A percentile compares a stretch with the other conserved stretches of the same genome.
Conservation (phyloP, 495 filamentous ascomycete species). For the Venustampulla echinocandica region DNA sequence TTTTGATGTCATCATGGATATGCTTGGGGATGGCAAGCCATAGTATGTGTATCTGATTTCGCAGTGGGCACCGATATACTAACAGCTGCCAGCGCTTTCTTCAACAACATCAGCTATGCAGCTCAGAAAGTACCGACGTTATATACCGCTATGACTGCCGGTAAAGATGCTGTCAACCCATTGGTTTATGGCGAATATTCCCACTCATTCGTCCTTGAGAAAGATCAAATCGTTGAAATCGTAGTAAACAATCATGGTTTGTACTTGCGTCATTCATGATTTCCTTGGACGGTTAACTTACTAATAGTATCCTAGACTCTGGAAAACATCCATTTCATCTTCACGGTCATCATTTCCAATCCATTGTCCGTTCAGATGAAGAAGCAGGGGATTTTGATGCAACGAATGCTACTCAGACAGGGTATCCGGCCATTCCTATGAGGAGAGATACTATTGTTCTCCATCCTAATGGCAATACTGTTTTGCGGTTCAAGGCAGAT, state of each 20-base stretch:
- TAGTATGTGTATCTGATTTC: conserved; percentile 43
- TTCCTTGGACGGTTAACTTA: too few relatives aligned
- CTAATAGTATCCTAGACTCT: conserved; percentile 19
- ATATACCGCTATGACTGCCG: conserved; percentile 63
- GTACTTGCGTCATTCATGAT: too few relatives aligned
- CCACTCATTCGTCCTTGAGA: conserved; percentile 57
- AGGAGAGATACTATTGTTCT: conserved; percentile 50
- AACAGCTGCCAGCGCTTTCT: conserved; percentile 49
- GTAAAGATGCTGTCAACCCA: conserved; percentile 51
- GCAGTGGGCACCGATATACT: background rate
- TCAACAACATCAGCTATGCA: conserved; percentile 73
- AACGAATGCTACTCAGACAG: conserved; percentile 8
- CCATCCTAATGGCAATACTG: conserved; percentile 47
- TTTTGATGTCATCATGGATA: conserved; percentile 56
- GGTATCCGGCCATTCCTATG: conserved; percentile 35
- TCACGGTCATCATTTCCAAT: conserved; percentile 78
- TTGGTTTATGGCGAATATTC: conserved; percentile 66
- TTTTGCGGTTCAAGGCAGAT: conserved; percentile 58
- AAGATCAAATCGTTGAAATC: conserved; percentile 64
- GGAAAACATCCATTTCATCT: conserved; percentile 73
- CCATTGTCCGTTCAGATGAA: conserved; percentile 37
- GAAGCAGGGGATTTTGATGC: conserved; percentile 35
- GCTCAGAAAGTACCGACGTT: conserved; percentile 69
- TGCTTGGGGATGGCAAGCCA: conserved; percentile 63
- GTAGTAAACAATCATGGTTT: conserved; percentile 62